phyloP scores from a whole-genome alignment of 176 grass and related monocot genomes.

The Oryza meridionalis region DNA sequence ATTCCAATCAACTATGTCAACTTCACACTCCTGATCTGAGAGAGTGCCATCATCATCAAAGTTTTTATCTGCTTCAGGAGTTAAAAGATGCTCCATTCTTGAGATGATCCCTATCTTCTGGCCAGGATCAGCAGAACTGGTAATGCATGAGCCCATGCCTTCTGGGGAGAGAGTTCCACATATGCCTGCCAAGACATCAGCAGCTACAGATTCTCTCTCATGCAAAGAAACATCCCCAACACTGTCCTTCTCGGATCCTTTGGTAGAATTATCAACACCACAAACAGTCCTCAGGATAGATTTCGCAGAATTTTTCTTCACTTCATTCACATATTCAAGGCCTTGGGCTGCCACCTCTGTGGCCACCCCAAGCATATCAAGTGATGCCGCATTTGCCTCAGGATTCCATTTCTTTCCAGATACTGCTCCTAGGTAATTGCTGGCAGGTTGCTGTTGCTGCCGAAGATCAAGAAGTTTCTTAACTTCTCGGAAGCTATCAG shows the following conservation, averaged over 20 bases:
- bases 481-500: constrained; percentile 88
- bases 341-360: constrained; percentile 59
- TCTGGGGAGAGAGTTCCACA: constrained; percentile 70
- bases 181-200: constrained; percentile 74
- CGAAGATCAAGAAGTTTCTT: constrained; percentile 78
- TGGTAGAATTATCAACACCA: constrained; percentile 39
- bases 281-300: constrained; percentile 35
- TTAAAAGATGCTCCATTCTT: constrained; percentile 38
- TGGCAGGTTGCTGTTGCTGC: constrained; percentile 60
- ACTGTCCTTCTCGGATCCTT: constrained; percentile 39
- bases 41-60: constrained; percentile 60
- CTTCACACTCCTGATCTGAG: constrained; percentile 76
- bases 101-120: constrained; percentile 44
- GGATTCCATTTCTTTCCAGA: constrained; percentile 77
- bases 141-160: constrained; percentile 85
- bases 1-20: constrained; percentile 80
- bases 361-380: constrained; percentile 73
- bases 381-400: constrained; percentile 59
- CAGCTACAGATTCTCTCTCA: constrained; percentile 78
- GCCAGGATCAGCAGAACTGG: constrained; percentile 66
- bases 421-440: constrained; percentile 70
- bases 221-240: constrained; percentile 46
- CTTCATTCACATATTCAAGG: constrained; percentile 46
- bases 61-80: constrained; percentile 45
- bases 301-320: constrained; percentile 37